phyloP scores from a whole-genome alignment of 2,329 filamentous ascomycete genomes.

The Aspergillus sp. region DNA sequence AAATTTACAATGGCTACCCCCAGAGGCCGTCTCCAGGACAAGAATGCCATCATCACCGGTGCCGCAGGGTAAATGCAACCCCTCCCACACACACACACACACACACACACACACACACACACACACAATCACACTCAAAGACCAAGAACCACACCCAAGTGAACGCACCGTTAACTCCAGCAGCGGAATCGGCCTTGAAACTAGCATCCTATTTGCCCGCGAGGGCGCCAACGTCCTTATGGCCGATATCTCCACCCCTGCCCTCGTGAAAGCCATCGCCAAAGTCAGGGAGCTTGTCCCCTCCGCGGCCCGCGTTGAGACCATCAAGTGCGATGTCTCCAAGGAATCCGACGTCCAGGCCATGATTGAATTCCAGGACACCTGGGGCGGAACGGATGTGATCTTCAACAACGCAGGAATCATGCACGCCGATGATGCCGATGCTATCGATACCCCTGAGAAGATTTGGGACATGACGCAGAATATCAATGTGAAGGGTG shows the following conservation, averaged over 20 bases:
- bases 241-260: conserved; percentile 77
- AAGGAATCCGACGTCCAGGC: conserved; percentile 77
- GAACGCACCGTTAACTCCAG: neutral
- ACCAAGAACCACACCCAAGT: neutral
- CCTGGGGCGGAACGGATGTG: conserved; percentile 79
- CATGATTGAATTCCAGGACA: conserved; percentile 71
- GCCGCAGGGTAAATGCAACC: conserved; percentile 18
- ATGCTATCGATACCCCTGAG: conserved; percentile 81
- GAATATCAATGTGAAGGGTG: conserved; percentile 93
- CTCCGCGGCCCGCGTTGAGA: conserved; percentile 22
- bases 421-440: conserved; percentile 82
- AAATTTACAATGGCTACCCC: conserved; percentile 14
- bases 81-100: neutral
- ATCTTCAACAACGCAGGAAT: conserved; percentile 94
- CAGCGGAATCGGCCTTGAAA: conserved; percentile 89
- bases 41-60: conserved; percentile 24
- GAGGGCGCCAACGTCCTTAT: conserved; percentile 85
- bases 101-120: neutral
- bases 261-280: conserved; percentile 71
- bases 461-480: conserved; percentile 93
- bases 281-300: conserved; percentile 76
- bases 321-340: conserved; percentile 65
- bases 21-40: conserved; percentile 21
- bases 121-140: neutral
- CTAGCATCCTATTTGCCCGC: conserved; percentile 81